A percentile compares a stretch with the other conserved stretches of the same genome.
These are phyloP conservation scores for Xylariales sp. DNA, from an alignment of 2,329 filamentous ascomycete genomes.

Conservation along the genomic window DNA sequence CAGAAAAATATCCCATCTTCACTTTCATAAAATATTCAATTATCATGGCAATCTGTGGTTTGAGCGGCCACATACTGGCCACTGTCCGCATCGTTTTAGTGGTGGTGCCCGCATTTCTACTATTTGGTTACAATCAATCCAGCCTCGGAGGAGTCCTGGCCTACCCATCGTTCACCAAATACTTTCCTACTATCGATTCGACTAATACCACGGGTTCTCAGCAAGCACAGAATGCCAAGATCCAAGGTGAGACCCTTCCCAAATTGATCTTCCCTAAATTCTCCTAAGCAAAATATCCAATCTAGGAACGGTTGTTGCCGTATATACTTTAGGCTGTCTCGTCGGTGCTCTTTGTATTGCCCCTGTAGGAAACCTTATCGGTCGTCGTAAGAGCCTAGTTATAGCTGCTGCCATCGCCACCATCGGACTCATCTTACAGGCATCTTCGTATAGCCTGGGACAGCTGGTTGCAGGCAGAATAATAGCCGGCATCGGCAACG, in stretches of 20 bases:
- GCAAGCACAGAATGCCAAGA: background rate
- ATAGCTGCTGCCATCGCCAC: background rate
- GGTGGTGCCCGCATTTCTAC: background rate
- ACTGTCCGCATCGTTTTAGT: background rate
- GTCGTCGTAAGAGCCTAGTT: background rate
- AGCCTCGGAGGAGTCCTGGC: background rate
- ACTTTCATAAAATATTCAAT: background rate
- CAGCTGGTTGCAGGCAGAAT: background rate
- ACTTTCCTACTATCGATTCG: background rate
- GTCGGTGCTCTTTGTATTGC: background rate
- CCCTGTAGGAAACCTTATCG: background rate
- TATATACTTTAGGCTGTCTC: background rate
- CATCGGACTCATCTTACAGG: background rate
- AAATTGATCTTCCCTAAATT: background rate
- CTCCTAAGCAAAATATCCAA: background rate
- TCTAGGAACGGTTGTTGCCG: background rate
- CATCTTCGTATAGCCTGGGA: background rate
- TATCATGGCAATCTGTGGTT: background rate
- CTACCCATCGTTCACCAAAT: slow-evolving; percentile 1
- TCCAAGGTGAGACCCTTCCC: background rate
- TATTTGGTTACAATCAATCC: slow-evolving; percentile 1
- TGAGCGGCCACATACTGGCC: background rate
- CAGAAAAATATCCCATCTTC: too few relatives aligned
- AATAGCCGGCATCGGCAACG: background rate
- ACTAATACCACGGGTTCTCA: background rate